A percentile compares a stretch with the other conserved stretches of the same genome.
Evolutionary conservation across 2,329 filamentous ascomycete genomes (phyloP).

Genomic region (Capronia coronata): DNA sequence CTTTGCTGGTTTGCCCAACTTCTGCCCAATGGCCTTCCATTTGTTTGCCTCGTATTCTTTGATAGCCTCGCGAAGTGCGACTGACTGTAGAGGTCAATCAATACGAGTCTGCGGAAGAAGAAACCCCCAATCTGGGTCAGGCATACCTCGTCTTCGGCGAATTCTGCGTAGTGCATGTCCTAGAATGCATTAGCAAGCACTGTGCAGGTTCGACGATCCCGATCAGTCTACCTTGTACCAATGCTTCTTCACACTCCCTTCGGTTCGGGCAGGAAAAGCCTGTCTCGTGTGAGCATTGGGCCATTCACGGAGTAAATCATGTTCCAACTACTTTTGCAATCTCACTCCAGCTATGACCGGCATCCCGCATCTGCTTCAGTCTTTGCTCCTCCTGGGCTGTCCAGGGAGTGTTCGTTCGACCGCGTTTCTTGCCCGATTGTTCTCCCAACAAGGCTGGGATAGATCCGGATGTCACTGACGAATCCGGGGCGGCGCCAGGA

Average conservation of each 20-base stretch:
- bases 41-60: conserved; percentile 99
- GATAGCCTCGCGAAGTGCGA: conserved; percentile 74
- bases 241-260: conserved; percentile 98
- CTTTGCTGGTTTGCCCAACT: conserved; percentile 97
- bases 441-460: conserved; percentile 21
- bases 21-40: conserved; percentile 95
- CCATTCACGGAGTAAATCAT: conserved; percentile 4
- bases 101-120: not conserved
- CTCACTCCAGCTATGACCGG: conserved; percentile 91
- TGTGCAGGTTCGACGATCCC: not conserved
- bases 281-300: conserved; percentile 36
- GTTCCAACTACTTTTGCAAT: conserved; percentile 76
- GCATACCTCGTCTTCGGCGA: conserved; percentile 85
- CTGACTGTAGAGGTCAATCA: conserved; percentile 31
- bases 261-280: conserved; percentile 88
- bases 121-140: no score
- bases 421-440: conserved; percentile 64
- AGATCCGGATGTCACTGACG: conserved; percentile 13
- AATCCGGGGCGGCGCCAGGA: conserved; percentile 15
- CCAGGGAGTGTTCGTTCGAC: conserved; percentile 95
- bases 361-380: conserved; percentile 88
- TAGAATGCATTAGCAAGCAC: conserved; percentile 37
- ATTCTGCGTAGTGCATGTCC: conserved; percentile 99
- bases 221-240: conserved; percentile 84
- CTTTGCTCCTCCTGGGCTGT: conserved; percentile 88